Evolutionary conservation across 2,329 filamentous ascomycete species (phyloP).

Genomic region (Pseudogymnoascus sp.): DNA sequence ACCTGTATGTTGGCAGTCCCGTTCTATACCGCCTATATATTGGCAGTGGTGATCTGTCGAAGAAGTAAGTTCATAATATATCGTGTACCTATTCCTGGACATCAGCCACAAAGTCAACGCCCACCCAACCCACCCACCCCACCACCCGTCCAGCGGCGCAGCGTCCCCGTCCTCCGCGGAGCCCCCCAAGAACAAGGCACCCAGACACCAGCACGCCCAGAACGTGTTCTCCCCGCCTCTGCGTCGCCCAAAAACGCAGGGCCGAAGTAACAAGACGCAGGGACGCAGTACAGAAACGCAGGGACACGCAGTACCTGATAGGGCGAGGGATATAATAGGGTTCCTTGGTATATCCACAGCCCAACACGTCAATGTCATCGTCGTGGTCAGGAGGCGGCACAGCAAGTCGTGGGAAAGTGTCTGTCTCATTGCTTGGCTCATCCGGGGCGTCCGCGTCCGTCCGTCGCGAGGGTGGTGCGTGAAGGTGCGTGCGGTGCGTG

Average conservation of each 20-base stretch:
- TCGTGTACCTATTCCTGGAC: background rate
- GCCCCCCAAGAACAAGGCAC: background rate
- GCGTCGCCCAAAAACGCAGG: conserved; percentile 13
- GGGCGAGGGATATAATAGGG: background rate
- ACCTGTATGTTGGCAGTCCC: too few species aligned
- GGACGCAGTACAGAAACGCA: conserved; percentile 17
- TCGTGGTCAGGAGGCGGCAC: conserved; percentile 14
- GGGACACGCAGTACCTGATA: background rate
- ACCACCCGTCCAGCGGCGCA: background rate
- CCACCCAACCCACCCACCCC: background rate
- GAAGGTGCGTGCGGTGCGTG: too few species aligned
- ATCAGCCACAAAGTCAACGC: background rate
- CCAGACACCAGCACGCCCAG: background rate
- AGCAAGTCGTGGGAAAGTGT: conserved; percentile 26
- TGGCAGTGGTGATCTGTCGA: background rate
- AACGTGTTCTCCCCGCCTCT: conserved; percentile 12
- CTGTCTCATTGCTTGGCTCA: conserved; percentile 25
- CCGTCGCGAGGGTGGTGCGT: background rate
- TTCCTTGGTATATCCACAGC: background rate
- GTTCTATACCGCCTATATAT: background rate
- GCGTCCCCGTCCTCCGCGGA: background rate
- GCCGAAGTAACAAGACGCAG: background rate
- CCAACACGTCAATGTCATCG: conserved; percentile 24
- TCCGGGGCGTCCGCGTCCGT: background rate
- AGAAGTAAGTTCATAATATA: background rate